Percentiles rank a stretch among this genome's conserved stretches.
Evolutionary conservation across 345 rosid genomes (phyloP).

Genomic region (Linum usitatissimum): DNA sequence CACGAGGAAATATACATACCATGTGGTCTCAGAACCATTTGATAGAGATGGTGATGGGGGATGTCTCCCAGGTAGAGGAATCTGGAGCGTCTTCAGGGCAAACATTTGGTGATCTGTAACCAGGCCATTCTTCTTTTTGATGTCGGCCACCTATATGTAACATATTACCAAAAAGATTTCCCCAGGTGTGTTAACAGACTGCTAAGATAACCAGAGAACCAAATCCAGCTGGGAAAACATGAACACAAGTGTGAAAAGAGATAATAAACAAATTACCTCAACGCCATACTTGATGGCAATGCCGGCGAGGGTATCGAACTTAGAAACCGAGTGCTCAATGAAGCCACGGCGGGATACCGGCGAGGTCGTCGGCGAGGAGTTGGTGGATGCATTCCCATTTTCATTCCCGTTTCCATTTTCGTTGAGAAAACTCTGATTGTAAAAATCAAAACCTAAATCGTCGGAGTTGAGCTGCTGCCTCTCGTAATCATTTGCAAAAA

Average conservation of each 20-base stretch:
- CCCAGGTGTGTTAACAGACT: too few species aligned
- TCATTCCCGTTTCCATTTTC: background rate
- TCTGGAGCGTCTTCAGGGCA: conserved; percentile 58
- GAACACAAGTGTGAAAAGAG: background rate
- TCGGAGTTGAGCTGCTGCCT: background rate
- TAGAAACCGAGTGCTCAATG: conserved; percentile 63
- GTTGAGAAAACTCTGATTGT: background rate
- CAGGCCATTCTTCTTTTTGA: conserved; percentile 70
- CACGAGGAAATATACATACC: conserved; percentile 38
- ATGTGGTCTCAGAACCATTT: conserved; percentile 23
- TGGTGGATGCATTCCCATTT: background rate
- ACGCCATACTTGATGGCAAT: conserved; percentile 91
- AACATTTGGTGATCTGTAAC: conserved; percentile 87
- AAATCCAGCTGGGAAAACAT: background rate
- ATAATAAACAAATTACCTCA: conserved; percentile 33
- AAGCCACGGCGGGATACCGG: background rate
- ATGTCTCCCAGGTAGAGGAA: conserved; percentile 84
- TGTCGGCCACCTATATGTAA: conserved; percentile 57
- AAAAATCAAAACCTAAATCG: background rate
- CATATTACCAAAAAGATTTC: conserved; percentile 25
- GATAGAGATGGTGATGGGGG: conserved; percentile 61
- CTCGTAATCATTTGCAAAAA: background rate
- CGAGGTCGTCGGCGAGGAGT: background rate
- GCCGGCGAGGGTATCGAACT: conserved; percentile 83
- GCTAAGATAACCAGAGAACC: background rate